Conservation (phyloP, 225 moss, liverwort and hornwort genomes). For the Straminergon stramineum region DNA sequence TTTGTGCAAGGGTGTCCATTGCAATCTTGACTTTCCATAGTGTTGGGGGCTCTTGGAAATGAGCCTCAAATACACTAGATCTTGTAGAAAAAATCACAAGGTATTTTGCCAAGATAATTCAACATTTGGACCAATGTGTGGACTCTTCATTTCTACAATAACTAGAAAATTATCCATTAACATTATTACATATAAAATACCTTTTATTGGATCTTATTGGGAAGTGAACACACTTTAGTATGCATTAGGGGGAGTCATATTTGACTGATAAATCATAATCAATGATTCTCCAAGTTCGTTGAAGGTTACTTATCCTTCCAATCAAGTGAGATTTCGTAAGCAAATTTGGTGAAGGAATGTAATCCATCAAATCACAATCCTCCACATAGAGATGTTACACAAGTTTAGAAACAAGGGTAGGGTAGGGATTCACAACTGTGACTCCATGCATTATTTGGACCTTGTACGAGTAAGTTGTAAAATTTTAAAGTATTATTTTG, state of each 20-base stretch:
- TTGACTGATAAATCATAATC: background rate
- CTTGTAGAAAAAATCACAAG: no score
- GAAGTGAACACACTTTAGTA: background rate
- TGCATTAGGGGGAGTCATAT: background rate
- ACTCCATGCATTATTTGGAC: background rate
- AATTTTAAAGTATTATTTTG: background rate
- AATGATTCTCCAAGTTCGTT: background rate
- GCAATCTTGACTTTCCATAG: no score
- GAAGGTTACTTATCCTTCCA: background rate
- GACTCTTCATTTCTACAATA: background rate
- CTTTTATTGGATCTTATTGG: background rate
- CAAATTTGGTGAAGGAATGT: rapidly evolving
- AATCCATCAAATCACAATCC: background rate
- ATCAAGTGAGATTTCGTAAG: no score
- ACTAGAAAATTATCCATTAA: background rate
- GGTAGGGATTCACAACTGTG: background rate
- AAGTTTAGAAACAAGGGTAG: background rate
- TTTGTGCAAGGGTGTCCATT: no score
- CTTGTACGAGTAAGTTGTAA: background rate
- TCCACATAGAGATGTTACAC: background rate
- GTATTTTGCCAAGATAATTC: background rate
- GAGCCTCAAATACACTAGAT: no score
- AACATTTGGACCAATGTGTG: background rate
- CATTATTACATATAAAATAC: background rate
- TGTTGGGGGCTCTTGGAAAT: no score